Evolutionary conservation across 2,329 filamentous ascomycete species (phyloP), one percentile per base, ranked within the genome.

Genomic region (Polychaeton citri): DNA sequence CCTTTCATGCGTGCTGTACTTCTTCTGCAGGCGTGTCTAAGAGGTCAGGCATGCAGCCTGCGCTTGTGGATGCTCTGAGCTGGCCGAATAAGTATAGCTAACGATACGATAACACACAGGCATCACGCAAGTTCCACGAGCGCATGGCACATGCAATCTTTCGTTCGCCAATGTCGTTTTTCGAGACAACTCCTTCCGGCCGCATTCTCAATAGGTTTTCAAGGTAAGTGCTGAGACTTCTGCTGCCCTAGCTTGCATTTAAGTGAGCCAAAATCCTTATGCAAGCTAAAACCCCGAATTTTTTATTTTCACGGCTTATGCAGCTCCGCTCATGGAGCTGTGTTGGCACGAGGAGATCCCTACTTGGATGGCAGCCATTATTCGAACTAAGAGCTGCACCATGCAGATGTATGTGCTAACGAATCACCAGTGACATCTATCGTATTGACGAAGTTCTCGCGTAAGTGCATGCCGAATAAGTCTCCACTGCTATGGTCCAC

Each of bases 81-180:
- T 8, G 13, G 13, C n/a, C n/a, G n/a, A n/a, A n/a, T n/a, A n/a
- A n/a, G n/a, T n/a, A n/a, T n/a, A n/a, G n/a, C n/a, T n/a, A n/a
- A n/a, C n/a, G n/a, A n/a, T n/a, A n/a, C n/a, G n/a, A n/a, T n/a
- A n/a, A n/a, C n/a, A n/a, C 35, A 41, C 45, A 84, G 76, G 90
- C 90, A 34, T 95, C 88, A 15, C 76, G 90, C 43, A 98, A 96
- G 64, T 71, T 98, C 38, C 90, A 98, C 57, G 90, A 96, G 63
- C 74, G 84, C 45, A 96, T 98, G 90, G 88, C 88, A 30, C 90
- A 81, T 51, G 86, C 90, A 13, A 95, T 96, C 49, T 98, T 98
- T 71, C 75, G 90, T 47, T 92, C 86, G 24, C 92, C 90, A 37
- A 98, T 98, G 90, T 90, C 78, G 49, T 98, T 98, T 64, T 98